phyloP scores from a whole-genome alignment of 2,329 filamentous ascomycete species.

The Apiospora phragmitis region DNA sequence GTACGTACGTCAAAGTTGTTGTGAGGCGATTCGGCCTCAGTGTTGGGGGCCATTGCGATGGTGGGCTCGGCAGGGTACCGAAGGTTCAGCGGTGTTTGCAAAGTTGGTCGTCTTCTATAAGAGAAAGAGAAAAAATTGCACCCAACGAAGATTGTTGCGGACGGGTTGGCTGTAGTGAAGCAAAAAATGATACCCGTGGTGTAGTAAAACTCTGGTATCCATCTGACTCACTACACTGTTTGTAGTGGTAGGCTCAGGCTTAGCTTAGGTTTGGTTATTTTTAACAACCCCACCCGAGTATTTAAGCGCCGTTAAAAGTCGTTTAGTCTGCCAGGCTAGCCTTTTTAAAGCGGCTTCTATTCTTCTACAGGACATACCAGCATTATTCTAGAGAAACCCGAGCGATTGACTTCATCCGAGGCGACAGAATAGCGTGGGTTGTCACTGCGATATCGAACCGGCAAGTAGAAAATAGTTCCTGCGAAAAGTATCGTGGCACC shows the following conservation, averaged over 20 bases:
- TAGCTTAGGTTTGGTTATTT: not conserved
- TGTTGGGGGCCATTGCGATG: constrained; percentile 9
- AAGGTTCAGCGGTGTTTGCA: not conserved
- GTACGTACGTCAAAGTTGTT: constrained; percentile 37
- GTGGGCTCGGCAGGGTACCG: not conserved
- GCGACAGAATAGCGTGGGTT: not conserved
- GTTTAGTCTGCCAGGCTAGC: not conserved
- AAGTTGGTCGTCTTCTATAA: not conserved
- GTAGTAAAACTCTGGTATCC: not conserved
- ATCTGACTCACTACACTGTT: not conserved
- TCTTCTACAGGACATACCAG: not conserved
- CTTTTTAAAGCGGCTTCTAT: not conserved
- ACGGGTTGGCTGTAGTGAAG: not conserved
- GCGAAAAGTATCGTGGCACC: not conserved
- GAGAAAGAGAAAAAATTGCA: not conserved
- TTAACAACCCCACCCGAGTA: not conserved
- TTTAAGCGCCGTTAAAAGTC: not conserved
- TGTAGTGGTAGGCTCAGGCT: not conserved
- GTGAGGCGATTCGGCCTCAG: constrained; percentile 35
- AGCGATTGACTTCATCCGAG: not conserved
- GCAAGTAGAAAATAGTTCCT: not conserved
- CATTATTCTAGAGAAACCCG: not conserved
- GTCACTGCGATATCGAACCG: not conserved
- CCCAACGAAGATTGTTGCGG: not conserved
- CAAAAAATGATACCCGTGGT: not conserved